phyloP scores from a whole-genome alignment of 345 rosid species.

The Aquilaria malaccensis region DNA sequence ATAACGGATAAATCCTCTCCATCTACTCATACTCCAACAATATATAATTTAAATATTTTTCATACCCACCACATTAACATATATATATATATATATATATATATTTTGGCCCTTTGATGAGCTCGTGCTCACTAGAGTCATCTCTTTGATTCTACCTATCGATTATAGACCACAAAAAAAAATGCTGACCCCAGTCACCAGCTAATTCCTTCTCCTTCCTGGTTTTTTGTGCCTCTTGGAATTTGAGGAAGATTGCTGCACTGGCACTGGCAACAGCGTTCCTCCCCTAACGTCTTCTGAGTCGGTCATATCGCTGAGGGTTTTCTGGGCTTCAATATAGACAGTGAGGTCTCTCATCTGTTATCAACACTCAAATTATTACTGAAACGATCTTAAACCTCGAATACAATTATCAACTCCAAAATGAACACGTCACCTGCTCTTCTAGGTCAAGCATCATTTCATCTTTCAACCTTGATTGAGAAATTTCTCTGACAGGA shows the following conservation, averaged over 20 bases:
- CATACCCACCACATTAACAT: too few species aligned
- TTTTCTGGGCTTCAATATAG: constrained; percentile 73
- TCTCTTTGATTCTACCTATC: too few species aligned
- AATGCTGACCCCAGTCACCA: neutral
- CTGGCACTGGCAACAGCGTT: constrained; percentile 57
- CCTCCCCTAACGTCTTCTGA: constrained; percentile 56
- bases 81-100: too few species aligned
- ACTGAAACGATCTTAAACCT: constrained; percentile 1
- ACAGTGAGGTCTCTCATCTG: constrained; percentile 82
- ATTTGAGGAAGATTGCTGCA: constrained; percentile 37
- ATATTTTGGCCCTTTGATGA: too few species aligned
- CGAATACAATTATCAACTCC: neutral
- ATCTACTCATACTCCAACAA: too few species aligned
- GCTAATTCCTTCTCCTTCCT: constrained; percentile 40
- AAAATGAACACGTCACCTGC: constrained; percentile 42
- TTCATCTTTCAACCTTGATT: constrained; percentile 44
- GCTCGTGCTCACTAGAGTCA: too few species aligned
- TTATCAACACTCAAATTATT: constrained; percentile 3
- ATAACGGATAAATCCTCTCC: too few species aligned
- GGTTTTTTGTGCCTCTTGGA: constrained; percentile 37
- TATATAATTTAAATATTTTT: too few species aligned
- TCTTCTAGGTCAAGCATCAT: constrained; percentile 66
- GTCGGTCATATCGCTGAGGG: constrained; percentile 43
- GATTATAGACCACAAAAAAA: neutral
- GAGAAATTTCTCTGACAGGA: constrained; percentile 39